A percentile compares a stretch with the other conserved stretches of the same genome.
Conservation (phyloP, 768 basidiomycete species). For the Agaricus bisporus region DNA sequence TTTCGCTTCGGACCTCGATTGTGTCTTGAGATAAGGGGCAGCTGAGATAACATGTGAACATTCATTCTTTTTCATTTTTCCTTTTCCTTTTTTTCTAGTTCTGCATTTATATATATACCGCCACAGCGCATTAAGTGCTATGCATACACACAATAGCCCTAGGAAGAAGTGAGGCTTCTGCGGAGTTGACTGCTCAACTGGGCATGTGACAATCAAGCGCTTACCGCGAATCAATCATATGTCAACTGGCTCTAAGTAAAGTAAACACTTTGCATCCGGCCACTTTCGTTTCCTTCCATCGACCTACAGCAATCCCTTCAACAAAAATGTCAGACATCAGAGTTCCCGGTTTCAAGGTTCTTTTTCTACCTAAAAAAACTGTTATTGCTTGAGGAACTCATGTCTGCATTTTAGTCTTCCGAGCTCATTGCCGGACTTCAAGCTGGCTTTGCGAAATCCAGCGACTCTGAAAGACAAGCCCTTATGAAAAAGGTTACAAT, state of each 20-base stretch:
- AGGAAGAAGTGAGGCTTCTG: too few species aligned
- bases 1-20: too few species aligned
- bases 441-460: conserved; percentile 44
- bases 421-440: conserved; percentile 53
- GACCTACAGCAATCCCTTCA: conserved; percentile 6
- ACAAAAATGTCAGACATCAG: conserved; percentile 66
- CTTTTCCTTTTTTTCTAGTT: too few species aligned
- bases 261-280: not conserved
- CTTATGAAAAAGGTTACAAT: conserved; percentile 67
- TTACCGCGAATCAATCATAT: conserved; percentile 6
- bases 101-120: too few species aligned
- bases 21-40: too few species aligned
- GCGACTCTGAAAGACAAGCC: conserved; percentile 55
- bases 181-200: not conserved
- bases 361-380: not conserved
- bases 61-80: too few species aligned
- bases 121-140: too few species aligned
- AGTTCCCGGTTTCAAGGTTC: conserved; percentile 68
- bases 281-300: not conserved
- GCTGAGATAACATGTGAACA: too few species aligned
- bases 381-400: not conserved
- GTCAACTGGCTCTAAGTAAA: not conserved
- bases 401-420: conserved; percentile 46
- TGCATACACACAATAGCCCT: too few species aligned
- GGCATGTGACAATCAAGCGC: not conserved